A percentile compares a stretch with the other conserved stretches of the same genome.
Conservation (phyloP, 169 alveolate genomes). For the Plasmodium sp. region DNA sequence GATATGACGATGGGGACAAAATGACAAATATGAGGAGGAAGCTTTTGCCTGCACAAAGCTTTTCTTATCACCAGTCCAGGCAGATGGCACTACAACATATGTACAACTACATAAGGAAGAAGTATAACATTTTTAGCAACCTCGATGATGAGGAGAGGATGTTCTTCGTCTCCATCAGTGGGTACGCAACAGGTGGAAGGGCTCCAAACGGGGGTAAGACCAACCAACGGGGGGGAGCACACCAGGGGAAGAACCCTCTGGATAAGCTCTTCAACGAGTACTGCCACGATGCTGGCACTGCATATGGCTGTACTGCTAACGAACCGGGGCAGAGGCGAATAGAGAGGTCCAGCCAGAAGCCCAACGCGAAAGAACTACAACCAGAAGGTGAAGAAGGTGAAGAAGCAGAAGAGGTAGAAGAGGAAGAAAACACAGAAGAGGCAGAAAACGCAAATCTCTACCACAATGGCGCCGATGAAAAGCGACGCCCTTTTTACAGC, state of each 20-base stretch:
- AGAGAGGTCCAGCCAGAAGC: background rate
- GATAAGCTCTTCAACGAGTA: background rate
- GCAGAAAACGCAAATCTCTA: background rate
- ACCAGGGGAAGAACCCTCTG: background rate
- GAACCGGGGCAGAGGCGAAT: background rate
- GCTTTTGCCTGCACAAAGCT: background rate
- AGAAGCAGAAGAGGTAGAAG: background rate
- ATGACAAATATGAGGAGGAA: slow-evolving; percentile 15
- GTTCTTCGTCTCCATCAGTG: slow-evolving; percentile 19
- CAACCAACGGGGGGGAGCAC: background rate
- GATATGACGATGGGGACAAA: slow-evolving; percentile 1
- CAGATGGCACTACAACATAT: slow-evolving; percentile 39
- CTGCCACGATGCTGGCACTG: background rate
- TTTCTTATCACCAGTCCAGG: slow-evolving; percentile 55
- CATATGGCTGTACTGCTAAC: background rate
- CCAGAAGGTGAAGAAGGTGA: background rate
- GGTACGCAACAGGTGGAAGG: background rate
- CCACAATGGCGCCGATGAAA: background rate
- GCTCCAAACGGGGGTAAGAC: background rate
- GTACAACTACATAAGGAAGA: slow-evolving; percentile 37
- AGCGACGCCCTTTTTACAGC: background rate
- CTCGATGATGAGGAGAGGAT: slow-evolving; percentile 34
- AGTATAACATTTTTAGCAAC: slow-evolving; percentile 42
- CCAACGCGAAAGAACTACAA: background rate
- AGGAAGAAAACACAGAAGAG: background rate